Base-by-base conservation (phyloP, 495 filamentous ascomycete genomes). In the Trichoderma gamsii region DNA sequence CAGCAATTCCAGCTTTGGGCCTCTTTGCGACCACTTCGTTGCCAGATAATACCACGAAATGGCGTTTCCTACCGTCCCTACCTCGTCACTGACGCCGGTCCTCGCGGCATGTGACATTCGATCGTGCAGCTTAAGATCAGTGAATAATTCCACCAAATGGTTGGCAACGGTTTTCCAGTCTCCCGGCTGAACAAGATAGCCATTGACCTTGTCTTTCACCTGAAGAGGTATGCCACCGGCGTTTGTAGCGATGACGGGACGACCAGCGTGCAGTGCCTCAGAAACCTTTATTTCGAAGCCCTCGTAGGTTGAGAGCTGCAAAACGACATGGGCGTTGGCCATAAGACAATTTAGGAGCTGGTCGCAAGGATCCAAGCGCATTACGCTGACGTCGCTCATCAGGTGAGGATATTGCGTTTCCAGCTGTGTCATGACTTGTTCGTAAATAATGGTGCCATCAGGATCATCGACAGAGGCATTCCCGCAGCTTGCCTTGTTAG, bases 271-370 rank as follows among this genome's bases (percentile, higher is more conserved):
- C 9, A 93, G 81, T 32, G 91, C 92, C 76, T 96, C 92, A 0
- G 89, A 92, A 18, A 96, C 92, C 78, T 96, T 96, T 67, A 95
- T 89, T 75, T 96, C 92, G 72, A 96, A 96, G 3, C 92, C 92
- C 75, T 96, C 92, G 23, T 89, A 86, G 1, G 87, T 92, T 9
- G 90, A 93, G 21, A 96, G 84, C 76, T 96, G 92, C 46, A 94
- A 81, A 0, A 86, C 89, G 25, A 93, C 83, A 67, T 87, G 86
- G 2, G 90, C 87, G 63, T 88, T 88, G 46, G 89, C 87, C 49
- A 96, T 80, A n/a, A 96, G 76, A 0, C 89, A 87, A 72, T 95
- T 93, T 72, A 96, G 86, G 16, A 92, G 78, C 75, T 95, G 92
- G 72, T 96, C 92, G 13, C 86, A 89, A 6, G 90, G 90, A 3